A percentile compares a stretch with the other conserved stretches of the same genome.
phyloP scores from a whole-genome alignment of 306 rosid species.

The Vigna radiata region DNA sequence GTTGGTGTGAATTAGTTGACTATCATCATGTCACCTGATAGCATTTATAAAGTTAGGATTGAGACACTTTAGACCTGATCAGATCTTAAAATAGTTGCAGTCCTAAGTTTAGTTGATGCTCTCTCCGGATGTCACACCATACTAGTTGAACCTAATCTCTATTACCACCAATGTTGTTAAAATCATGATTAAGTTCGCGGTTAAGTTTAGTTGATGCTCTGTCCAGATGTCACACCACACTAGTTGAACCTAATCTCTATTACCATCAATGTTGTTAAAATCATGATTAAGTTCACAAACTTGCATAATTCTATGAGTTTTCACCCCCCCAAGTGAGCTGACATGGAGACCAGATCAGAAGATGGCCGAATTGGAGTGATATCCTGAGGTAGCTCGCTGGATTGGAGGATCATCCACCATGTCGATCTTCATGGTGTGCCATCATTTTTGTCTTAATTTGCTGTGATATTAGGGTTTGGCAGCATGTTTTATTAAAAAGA shows the following conservation, averaged over 20 bases:
- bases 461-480: too few relatives aligned
- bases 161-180: slow-evolving; percentile 36
- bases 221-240: slow-evolving; percentile 2
- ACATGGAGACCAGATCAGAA: too few relatives aligned
- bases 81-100: slow-evolving; percentile 18
- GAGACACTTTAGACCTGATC: slow-evolving; percentile 24
- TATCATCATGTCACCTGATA: background rate
- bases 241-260: slow-evolving; percentile 32
- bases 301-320: too few relatives aligned
- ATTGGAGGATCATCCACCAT: too few relatives aligned
- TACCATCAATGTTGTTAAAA: slow-evolving; percentile 33
- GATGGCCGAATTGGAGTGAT: too few relatives aligned
- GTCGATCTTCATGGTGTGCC: too few relatives aligned
- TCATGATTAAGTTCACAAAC: too few relatives aligned
- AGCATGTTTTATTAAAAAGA: too few relatives aligned
- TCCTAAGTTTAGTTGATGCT: slow-evolving; percentile 20
- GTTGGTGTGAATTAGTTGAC: slow-evolving; percentile 17
- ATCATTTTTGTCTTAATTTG: too few relatives aligned
- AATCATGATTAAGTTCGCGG: too few relatives aligned
- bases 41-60: slow-evolving; percentile 24
- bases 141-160: slow-evolving; percentile 28
- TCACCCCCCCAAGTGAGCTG: too few relatives aligned
- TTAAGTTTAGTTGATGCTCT: slow-evolving; percentile 20
- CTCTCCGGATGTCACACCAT: slow-evolving; percentile 2
- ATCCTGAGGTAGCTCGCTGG: too few relatives aligned